Percentiles rank a stretch among this genome's conserved stretches.
These are phyloP conservation scores for Anacardium occidentale DNA, from an alignment of 345 rosid species.

Conservation along the genomic window DNA sequence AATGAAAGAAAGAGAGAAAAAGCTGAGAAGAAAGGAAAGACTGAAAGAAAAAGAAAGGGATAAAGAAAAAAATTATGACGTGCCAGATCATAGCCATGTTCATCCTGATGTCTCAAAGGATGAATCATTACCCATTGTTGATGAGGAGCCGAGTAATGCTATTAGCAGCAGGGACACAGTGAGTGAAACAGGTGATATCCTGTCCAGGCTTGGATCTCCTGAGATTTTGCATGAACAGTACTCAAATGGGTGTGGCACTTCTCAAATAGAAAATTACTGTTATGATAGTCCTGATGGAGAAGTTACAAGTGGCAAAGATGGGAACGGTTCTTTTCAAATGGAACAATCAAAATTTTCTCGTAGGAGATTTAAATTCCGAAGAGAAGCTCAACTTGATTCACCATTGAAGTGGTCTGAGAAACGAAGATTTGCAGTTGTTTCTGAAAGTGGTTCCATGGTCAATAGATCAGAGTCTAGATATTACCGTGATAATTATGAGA, in stretches of 20 bases:
- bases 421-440: conserved; percentile 40
- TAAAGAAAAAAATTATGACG: conserved; percentile 48
- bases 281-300: conserved; percentile 46
- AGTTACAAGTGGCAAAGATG: conserved; percentile 43
- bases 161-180: conserved; percentile 40
- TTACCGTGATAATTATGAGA: conserved; percentile 50
- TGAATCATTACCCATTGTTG: conserved; percentile 40
- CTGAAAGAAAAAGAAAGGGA: conserved; percentile 85
- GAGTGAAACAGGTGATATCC: conserved; percentile 40
- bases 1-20: conserved; percentile 87
- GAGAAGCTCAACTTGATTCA: conserved; percentile 51
- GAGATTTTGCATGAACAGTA: conserved; percentile 44
- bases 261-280: conserved; percentile 39
- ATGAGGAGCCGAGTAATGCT: conserved; percentile 40
- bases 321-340: conserved; percentile 40
- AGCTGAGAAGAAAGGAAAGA: conserved; percentile 91
- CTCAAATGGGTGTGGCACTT: conserved; percentile 32
- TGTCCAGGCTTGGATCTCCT: conserved; percentile 54
- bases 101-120: conserved; percentile 35
- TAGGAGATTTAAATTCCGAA: conserved; percentile 50
- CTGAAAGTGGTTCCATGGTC: conserved; percentile 45
- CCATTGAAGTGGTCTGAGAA: conserved; percentile 64
- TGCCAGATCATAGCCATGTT: conserved; percentile 27
- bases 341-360: conserved; percentile 52
- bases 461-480: conserved; percentile 54